Evolutionary conservation across 257 asterid genomes (phyloP), one percentile per base, ranked within the genome.

Genomic region (Nicotiana undulata): DNA sequence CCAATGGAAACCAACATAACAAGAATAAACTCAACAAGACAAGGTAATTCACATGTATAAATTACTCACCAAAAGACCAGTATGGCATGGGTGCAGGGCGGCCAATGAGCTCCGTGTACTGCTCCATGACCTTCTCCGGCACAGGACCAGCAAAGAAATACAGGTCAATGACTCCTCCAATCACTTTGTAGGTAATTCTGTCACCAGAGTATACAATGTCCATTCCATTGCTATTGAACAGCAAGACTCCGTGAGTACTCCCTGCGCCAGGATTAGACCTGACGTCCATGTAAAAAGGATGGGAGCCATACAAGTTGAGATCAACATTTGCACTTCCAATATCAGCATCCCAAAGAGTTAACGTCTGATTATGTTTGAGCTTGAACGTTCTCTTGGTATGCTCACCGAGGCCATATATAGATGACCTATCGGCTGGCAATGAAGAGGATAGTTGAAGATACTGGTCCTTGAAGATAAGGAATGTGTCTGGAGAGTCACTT

Each of bases 291-390:
- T 95, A 91, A 77, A 95, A 95, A 3, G 99, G 99, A 82, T 93
- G 99, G 3, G 97, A 89, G 0, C 99, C 99, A 53, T 95, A 93
- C 81, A 95, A 79, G 52, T 95, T 95, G 76, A 93, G 56, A 74
- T 93, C 96, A 32, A 51, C n/a, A 46, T 84, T 90, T 1, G 82
- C 84, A 66, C 97, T 93, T 3, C 9, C 88, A 11, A 88, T 90
- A 85, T 92, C 99, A 40, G 96, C 92, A 72, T 90, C 87, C 99
- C 99, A 95, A 1, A 93, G 89, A 1, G 98, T 95, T n/a, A 95
- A 86, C 0, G 88, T 91, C 86, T 92, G 96, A 59, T 87, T 82
- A 10, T 68, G 93, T 79, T 85, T 82, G 34, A 93, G 81, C 85
- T 76, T 86, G 80, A 95, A 91, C 0, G 94, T 87, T 24, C 87